Percentiles rank a stretch among this genome's conserved stretches.
These are phyloP conservation scores for Penicillium sp. DNA, from an alignment of 2,329 filamentous ascomycete species.

Conservation along the genomic window DNA sequence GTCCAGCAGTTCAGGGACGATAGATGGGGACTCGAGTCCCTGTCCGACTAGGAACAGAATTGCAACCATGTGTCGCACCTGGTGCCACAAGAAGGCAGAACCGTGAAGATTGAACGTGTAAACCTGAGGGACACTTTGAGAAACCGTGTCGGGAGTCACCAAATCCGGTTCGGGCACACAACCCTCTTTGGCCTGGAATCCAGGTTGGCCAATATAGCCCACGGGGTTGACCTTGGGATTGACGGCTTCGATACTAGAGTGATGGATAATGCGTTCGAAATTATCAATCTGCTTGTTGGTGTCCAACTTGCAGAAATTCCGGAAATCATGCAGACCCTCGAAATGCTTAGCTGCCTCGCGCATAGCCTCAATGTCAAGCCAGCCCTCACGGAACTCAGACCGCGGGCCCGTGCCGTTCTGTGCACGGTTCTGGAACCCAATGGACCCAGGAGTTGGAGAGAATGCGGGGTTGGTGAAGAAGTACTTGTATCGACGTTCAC, in stretches of 20 bases:
- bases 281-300: constrained; percentile 83
- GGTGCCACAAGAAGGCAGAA: constrained; percentile 95
- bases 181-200: constrained; percentile 44
- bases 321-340: constrained; percentile 85
- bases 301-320: constrained; percentile 96
- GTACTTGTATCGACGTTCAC: constrained; percentile 88
- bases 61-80: constrained; percentile 91
- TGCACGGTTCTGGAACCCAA: constrained; percentile 48
- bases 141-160: constrained; percentile 14
- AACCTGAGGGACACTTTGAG: constrained; percentile 59
- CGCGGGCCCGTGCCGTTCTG: constrained; percentile 22
- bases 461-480: constrained; percentile 97
- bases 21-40: constrained; percentile 71
- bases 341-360: constrained; percentile 74
- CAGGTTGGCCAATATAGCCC: constrained; percentile 54
- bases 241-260: constrained; percentile 74
- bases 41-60: constrained; percentile 92
- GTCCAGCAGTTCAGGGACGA: constrained; percentile 76
- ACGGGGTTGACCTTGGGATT: constrained; percentile 53
- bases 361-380: constrained; percentile 88
- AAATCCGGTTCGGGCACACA: constrained; percentile 16
- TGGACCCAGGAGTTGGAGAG: constrained; percentile 60
- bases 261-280: constrained; percentile 76
- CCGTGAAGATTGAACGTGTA: constrained; percentile 89
- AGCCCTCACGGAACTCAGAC: constrained; percentile 60